Evolutionary conservation across 148 eudicot genomes (phyloP), one percentile per base, ranked within the genome.

Genomic region (Camellia granthamiana): DNA sequence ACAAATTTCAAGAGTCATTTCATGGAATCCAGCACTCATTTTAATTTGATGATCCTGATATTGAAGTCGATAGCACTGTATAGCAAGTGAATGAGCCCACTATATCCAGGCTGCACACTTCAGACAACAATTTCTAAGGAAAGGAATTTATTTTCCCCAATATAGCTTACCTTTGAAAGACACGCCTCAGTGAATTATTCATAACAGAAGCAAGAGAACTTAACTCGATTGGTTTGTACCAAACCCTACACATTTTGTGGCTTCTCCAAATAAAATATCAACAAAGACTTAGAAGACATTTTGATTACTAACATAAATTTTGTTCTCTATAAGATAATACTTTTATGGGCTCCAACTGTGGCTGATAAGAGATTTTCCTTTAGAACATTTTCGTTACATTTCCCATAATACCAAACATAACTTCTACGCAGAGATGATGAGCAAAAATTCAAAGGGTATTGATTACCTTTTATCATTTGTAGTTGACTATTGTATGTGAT

Each of bases 381-480:
- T 5, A 8, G 10, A 72, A 54, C 12, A 54, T 38, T 23, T 74
- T 55, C 21, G n/a, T 15, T 38, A 30, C 16, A 51, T 51, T 72
- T 49, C 59, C 63, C 47, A 55, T 38, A 5, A 42, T 42, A 18
- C 18, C 18, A 59, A 75, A 18, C 30, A 41, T 9, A 8, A 75
- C 7, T 56, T 74, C 14, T n/a, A 18, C 11, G 63, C 11, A 38
- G 66, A n/a, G 0, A 75, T 8, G 30, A 15, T 38, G 3, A 8
- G 46, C 16, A 75, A 75, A 2, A 42, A 58, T 11, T 74, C n/a
- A 7, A 42, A 42, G 77, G 8, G 1, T 51, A 10, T 18, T 42
- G 43, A 59, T 75, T 58, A 74, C 77, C 64, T 58, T 74, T 16
- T 41, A 59, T 42, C 51, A 16, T 75, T 56, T 38, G 6, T 56